Conservation (phyloP, 2,329 filamentous ascomycete genomes). For the Apiospora koreana region DNA sequence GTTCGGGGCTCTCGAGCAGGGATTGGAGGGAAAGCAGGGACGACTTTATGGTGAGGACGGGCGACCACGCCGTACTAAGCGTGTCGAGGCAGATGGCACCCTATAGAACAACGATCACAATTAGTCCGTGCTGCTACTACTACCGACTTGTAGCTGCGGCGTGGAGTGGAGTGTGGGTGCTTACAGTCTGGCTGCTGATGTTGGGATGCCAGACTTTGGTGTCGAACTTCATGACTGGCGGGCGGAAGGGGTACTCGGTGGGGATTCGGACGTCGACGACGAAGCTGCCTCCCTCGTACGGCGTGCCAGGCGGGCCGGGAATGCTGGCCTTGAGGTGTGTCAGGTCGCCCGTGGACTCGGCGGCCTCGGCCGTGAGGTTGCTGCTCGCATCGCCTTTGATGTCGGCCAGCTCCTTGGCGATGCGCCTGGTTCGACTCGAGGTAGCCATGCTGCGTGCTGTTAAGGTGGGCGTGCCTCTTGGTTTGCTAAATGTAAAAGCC, state of each 20-base stretch:
- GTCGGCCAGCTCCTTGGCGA: conserved; percentile 76
- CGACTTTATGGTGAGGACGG: conserved; percentile 94
- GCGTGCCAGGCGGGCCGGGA: conserved; percentile 84
- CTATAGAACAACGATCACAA: conserved; percentile 43
- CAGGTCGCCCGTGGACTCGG: conserved; percentile 65
- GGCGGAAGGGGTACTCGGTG: conserved; percentile 87
- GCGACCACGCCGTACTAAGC: conserved; percentile 86
- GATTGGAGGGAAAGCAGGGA: conserved; percentile 91
- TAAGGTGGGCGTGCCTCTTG: neutral
- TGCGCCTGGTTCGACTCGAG: conserved; percentile 57
- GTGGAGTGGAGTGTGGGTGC: conserved; percentile 32
- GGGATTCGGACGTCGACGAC: conserved; percentile 86
- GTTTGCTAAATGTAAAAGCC: neutral
- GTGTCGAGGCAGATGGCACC: conserved; percentile 97
- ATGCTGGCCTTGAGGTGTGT: conserved; percentile 84
- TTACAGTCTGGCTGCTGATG: conserved; percentile 87
- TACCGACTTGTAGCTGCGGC: too few relatives aligned
- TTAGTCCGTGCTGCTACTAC: neutral
- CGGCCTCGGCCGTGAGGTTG: conserved; percentile 69
- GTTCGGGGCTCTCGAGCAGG: conserved; percentile 89
- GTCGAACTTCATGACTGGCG: conserved; percentile 85
- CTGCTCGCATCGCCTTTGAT: conserved; percentile 71
- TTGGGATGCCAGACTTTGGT: conserved; percentile 98
- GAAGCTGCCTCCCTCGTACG: conserved; percentile 86
- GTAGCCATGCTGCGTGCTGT: conserved; percentile 19